Percentiles rank a stretch among this genome's conserved stretches.
phyloP scores from a whole-genome alignment of 1,139 yeast species.

The Geotrichum reessii region DNA sequence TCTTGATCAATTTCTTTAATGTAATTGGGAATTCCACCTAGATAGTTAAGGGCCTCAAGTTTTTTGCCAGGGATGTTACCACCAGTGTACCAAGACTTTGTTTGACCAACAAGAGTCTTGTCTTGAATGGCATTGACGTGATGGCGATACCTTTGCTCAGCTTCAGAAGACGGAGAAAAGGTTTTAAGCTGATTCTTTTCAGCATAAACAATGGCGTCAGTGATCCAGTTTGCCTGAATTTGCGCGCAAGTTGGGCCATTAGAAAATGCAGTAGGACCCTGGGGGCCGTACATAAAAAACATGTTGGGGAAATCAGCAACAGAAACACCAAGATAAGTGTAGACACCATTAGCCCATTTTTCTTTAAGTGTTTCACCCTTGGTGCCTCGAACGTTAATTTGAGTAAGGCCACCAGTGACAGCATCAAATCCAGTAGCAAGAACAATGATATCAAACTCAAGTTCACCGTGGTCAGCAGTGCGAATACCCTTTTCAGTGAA shows the following conservation, averaged over 20 bases:
- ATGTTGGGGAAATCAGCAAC: conserved; percentile 31
- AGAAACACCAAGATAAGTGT: conserved; percentile 29
- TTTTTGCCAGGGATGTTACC: conserved; percentile 20
- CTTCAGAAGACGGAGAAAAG: conserved; percentile 11
- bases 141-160: conserved; percentile 12
- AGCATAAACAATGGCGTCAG: conserved; percentile 14
- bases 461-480: conserved; percentile 24
- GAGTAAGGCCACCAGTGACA: conserved; percentile 32
- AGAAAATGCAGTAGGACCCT: conserved; percentile 33
- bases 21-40: conserved; percentile 19
- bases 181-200: conserved; percentile 10
- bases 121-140: conserved; percentile 15
- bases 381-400: conserved; percentile 26
- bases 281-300: conserved; percentile 35
- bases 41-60: conserved; percentile 18
- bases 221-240: conserved; percentile 18
- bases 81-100: conserved; percentile 20
- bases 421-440: conserved; percentile 36
- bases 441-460: conserved; percentile 30
- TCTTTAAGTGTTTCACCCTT: conserved; percentile 26
- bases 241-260: conserved; percentile 27
- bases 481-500: conserved; percentile 28
- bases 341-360: conserved; percentile 29
- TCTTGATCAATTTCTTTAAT: conserved; percentile 11
- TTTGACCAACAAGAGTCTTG: conserved; percentile 11